Conservation (phyloP, 1,284 basidiomycete species). For the Earliella scabrosa region DNA sequence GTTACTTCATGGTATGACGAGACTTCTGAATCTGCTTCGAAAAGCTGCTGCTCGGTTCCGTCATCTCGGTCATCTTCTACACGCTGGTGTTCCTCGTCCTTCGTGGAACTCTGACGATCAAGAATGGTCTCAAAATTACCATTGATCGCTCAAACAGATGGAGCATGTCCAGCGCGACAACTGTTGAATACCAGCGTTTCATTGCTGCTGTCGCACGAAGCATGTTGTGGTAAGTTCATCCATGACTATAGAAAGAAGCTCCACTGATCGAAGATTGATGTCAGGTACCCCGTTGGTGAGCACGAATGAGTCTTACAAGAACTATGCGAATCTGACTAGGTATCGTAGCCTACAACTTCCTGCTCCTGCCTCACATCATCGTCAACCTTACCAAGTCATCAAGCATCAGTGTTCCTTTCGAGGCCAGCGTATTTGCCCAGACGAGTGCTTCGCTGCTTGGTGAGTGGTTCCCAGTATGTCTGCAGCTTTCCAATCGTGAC, state of each 20-base stretch:
- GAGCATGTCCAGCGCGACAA: constrained; percentile 35
- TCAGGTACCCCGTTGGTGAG: constrained; percentile 67
- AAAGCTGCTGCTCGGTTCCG: constrained; percentile 59
- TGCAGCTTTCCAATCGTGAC: neutral
- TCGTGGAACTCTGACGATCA: constrained; percentile 51
- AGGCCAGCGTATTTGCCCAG: constrained; percentile 51
- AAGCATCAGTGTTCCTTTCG: constrained; percentile 49
- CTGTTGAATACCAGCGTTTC: constrained; percentile 58
- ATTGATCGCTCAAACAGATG: constrained; percentile 51
- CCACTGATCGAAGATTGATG: neutral
- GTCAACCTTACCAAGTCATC: constrained; percentile 53
- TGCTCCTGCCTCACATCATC: constrained; percentile 64
- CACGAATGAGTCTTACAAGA: constrained; percentile 1
- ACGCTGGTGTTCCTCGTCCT: constrained; percentile 61
- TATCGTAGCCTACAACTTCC: constrained; percentile 54
- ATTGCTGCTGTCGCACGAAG: constrained; percentile 60
- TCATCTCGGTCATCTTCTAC: constrained; percentile 59
- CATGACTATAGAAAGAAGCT: constrained; percentile 4
- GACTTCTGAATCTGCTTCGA: neutral
- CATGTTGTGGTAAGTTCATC: constrained; percentile 65
- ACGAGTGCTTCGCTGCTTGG: constrained; percentile 60
- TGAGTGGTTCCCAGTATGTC: constrained; percentile 64
- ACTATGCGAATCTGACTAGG: neutral
- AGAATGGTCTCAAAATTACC: constrained; percentile 49
- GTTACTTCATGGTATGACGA: too few relatives aligned